These are phyloP conservation scores for Penicillium chermesinum DNA, from an alignment of 495 filamentous ascomycete species.

Conservation along the genomic window DNA sequence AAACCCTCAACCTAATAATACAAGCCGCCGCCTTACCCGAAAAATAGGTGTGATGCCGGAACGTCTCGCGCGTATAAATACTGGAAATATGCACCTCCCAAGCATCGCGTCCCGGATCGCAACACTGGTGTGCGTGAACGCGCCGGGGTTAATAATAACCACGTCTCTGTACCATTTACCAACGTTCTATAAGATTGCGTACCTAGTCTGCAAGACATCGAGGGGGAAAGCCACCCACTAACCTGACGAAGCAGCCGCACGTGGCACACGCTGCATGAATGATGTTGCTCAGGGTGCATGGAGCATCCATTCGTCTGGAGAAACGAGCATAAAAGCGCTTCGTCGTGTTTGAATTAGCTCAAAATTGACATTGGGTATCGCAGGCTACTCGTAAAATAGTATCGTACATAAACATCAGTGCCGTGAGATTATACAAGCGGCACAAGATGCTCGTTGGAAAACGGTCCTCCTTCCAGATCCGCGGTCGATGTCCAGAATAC, in stretches of 20 bases:
- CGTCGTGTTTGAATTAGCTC: background rate
- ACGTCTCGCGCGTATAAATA: conserved; percentile 52
- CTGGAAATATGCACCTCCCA: conserved; percentile 58
- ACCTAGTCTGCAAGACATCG: no score
- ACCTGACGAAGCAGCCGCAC: no score
- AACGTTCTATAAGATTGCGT: no score
- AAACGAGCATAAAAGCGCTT: no score
- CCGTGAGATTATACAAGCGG: conserved; percentile 12
- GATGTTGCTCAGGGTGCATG: no score
- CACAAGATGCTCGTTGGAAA: conserved; percentile 8
- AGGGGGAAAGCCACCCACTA: no score
- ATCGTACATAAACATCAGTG: background rate
- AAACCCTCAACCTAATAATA: conserved; percentile 51
- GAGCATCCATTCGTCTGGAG: no score
- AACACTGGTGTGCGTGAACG: conserved; percentile 55
- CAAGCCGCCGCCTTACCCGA: conserved; percentile 56
- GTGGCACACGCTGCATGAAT: no score
- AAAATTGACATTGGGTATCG: conserved; percentile 6
- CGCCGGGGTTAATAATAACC: conserved; percentile 58
- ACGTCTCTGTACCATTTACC: no score
- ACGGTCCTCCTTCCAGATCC: background rate
- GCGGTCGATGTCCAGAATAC: conserved; percentile 62
- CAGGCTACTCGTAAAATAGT: conserved; percentile 7
- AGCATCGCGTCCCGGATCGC: conserved; percentile 55
- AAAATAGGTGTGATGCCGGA: conserved; percentile 51